Percentiles rank a stretch among this genome's conserved stretches.
phyloP scores from a whole-genome alignment of 208 protist genomes.

The Leishmania amazonensis region DNA sequence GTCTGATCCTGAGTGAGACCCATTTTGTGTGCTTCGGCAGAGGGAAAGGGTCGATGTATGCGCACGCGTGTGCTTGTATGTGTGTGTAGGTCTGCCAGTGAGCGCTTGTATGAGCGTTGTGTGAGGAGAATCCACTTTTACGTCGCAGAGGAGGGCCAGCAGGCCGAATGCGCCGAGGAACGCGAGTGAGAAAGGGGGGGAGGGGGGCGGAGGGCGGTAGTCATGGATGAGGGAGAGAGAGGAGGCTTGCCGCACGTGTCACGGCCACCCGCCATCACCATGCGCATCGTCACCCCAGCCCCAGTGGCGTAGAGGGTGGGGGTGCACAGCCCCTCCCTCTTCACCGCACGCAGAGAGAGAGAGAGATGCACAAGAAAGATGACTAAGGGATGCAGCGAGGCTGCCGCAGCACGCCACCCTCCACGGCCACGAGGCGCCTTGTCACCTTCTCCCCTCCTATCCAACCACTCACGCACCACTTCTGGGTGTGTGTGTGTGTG shows the following conservation, averaged over 20 bases:
- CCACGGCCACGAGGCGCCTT: background rate
- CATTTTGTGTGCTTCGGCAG: slow-evolving; percentile 35
- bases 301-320: background rate
- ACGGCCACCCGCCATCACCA: background rate
- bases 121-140: background rate
- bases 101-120: background rate
- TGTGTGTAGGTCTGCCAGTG: background rate
- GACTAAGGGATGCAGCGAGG: background rate
- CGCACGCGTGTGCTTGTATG: background rate
- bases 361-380: background rate
- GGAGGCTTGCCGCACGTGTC: background rate
- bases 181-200: background rate
- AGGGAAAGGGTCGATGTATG: background rate
- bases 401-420: background rate
- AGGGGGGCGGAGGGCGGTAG: background rate
- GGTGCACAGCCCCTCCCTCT: background rate
- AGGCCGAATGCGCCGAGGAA: background rate
- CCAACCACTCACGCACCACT: background rate
- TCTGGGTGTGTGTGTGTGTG: background rate
- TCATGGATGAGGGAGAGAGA: background rate
- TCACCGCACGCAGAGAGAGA: background rate
- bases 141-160: background rate
- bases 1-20: slow-evolving; percentile 73
- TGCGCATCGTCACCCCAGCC: background rate
- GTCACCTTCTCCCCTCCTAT: background rate